Percentiles rank a stretch among this genome's conserved stretches.
These are phyloP conservation scores for Stentor coeruleus DNA, from an alignment of 73 alveolate species.

Conservation along the genomic window DNA sequence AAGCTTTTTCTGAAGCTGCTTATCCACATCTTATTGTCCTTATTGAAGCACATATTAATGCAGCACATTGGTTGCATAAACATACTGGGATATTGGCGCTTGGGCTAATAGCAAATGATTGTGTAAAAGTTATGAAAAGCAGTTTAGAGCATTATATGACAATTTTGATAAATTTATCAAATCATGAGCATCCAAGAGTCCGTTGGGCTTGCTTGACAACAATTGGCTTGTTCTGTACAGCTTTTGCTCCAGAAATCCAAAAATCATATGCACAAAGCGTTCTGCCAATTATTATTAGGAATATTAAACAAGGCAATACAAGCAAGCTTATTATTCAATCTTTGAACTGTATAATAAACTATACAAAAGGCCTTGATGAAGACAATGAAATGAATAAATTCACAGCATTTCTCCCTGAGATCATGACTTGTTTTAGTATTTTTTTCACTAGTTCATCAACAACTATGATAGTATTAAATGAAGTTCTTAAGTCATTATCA, in stretches of 20 bases:
- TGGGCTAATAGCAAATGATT: background rate
- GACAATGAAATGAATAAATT: background rate
- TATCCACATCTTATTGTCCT: background rate
- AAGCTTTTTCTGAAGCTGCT: background rate
- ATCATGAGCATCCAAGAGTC: background rate
- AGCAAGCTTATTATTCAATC: background rate
- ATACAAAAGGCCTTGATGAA: background rate
- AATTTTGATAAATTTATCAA: background rate
- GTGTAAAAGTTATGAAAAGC: background rate
- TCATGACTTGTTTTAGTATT: background rate
- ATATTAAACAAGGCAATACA: background rate
- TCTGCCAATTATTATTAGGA: background rate
- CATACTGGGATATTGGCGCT: conserved; percentile 19
- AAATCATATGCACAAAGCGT: background rate
- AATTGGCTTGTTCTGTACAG: background rate
- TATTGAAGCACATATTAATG: background rate
- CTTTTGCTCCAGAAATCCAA: conserved; percentile 15
- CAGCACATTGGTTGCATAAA: conserved; percentile 2
- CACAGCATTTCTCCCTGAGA: background rate
- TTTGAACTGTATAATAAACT: background rate
- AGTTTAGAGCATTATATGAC: background rate
- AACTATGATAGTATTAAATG: background rate
- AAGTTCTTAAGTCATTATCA: background rate
- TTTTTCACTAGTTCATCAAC: background rate
- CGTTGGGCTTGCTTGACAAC: background rate